Conservation (phyloP, 2,329 filamentous ascomycete species). For the Aspergillus sp. region DNA sequence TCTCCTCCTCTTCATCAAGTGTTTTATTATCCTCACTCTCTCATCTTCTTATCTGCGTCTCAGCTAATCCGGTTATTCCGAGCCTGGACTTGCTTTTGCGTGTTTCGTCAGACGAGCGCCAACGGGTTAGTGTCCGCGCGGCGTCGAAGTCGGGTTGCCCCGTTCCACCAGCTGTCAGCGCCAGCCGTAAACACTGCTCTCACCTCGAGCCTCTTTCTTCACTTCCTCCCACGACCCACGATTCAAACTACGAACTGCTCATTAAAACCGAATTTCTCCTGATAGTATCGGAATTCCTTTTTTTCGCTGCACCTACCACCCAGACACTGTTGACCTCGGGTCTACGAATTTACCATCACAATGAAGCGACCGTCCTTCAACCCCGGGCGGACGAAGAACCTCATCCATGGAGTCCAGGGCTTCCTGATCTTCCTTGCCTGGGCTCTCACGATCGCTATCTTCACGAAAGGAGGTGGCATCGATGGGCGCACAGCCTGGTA, state of each 20-base stretch:
- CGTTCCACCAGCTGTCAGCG: slow-evolving; percentile 20
- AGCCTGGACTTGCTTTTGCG: slow-evolving; percentile 5
- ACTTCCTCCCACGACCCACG: not conserved
- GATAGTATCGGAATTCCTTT: not conserved
- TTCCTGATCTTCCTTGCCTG: slow-evolving; percentile 59
- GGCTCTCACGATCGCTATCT: slow-evolving; percentile 58
- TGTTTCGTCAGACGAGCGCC: slow-evolving; percentile 5
- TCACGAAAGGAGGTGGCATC: slow-evolving; percentile 54
- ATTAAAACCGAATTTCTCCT: not conserved
- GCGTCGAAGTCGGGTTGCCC: slow-evolving; percentile 24
- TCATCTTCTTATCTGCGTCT: not conserved
- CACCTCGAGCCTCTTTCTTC: not conserved
- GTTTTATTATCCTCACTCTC: not conserved
- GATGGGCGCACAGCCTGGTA: slow-evolving; percentile 58
- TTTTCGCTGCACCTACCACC: not conserved
- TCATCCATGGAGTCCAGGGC: slow-evolving; percentile 54
- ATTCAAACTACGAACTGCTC: not conserved
- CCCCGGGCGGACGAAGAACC: slow-evolving; percentile 57
- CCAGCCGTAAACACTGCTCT: slow-evolving; percentile 23
- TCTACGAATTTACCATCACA: slow-evolving; percentile 2
- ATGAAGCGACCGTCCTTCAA: slow-evolving; percentile 40
- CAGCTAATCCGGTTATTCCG: not conserved
- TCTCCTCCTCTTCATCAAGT: not conserved
- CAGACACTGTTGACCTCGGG: not conserved
- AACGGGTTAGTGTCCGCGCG: slow-evolving; percentile 20